Evolutionary conservation across 2,329 filamentous ascomycete species (phyloP), one percentile per base, ranked within the genome.

Genomic region (Beauveria sp.): DNA sequence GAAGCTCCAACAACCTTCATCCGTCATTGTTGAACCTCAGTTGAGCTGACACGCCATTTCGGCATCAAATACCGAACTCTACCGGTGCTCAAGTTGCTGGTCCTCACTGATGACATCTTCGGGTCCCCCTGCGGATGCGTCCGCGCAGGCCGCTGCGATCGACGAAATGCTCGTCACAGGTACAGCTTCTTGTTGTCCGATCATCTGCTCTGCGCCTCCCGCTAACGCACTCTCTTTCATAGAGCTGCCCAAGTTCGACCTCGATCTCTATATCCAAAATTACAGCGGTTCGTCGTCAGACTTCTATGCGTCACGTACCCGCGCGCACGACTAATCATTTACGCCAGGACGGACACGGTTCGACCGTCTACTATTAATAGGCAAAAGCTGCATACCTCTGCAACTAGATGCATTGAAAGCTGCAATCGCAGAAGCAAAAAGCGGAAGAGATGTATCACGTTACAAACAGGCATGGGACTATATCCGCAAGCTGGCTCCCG

Each of bases 201-300:
- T 22, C 49, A 24, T 58, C 20, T 28, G 22, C 38, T 38, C n/a
- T 31, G 26, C 38, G 26, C 28, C 48, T 61, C 61, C 24, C 10
- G 63, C 63, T 67, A 43, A 68, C 62, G 43, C 46, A 52, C 16
- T n/a, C 40, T 42, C 42, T 42, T 46, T 48, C 63, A 18, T 58
- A 93, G 90, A 91, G 53, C 76, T 84, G 7, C 93, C 93, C 10
- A 96, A 93, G 71, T 88, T 98, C 67, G 95, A 98, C 69, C 83
- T 99, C 48, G 91, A 97, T 64, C 85, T 89, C 43, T 98, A 97
- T 74, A 89, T 96, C 55, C 83, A 88, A 66, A 96, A 97, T 71
- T 99, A 98, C 75, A 82, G 80, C 72, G 91, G 93, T 93, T 76
- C 51, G 77, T 66, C 48, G 16, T 20, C 34, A 31, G 7, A 14